These are phyloP conservation scores for Schoenoplectus triqueter DNA, from an alignment of 202 grass and related monocot genomes.

Conservation along the genomic window DNA sequence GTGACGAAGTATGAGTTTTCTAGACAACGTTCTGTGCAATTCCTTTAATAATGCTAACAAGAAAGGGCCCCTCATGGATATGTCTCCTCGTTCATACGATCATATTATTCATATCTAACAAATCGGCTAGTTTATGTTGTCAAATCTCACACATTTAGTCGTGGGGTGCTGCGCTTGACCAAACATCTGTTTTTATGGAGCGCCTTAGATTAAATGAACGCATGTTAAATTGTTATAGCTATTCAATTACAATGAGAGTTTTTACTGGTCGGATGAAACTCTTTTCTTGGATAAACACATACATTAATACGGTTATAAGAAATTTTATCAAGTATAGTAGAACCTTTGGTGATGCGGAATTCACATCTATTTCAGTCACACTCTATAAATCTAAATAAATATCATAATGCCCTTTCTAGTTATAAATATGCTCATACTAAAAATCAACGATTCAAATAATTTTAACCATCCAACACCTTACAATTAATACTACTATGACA, in stretches of 20 bases:
- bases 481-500: no score
- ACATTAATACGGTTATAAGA: no score
- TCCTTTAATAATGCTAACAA: slow-evolving; percentile 12
- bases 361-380: no score
- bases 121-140: slow-evolving; percentile 24
- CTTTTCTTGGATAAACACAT: no score
- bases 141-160: slow-evolving; percentile 29
- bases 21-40: neutral
- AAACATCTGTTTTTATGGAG: slow-evolving; percentile 1
- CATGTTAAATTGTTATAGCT: neutral
- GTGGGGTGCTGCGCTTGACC: slow-evolving; percentile 25
- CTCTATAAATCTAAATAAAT: no score
- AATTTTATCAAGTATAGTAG: no score
- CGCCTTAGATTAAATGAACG: neutral
- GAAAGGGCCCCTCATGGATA: slow-evolving; percentile 27
- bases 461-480: no score
- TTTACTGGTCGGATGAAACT: neutral
- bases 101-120: slow-evolving; percentile 10
- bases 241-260: neutral
- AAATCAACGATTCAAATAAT: no score
- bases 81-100: neutral
- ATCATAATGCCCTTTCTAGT: no score
- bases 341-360: no score
- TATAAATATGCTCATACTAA: no score
- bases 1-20: neutral